Conservation (phyloP, 495 filamentous ascomycete genomes). For the Aspergillus affinis region DNA sequence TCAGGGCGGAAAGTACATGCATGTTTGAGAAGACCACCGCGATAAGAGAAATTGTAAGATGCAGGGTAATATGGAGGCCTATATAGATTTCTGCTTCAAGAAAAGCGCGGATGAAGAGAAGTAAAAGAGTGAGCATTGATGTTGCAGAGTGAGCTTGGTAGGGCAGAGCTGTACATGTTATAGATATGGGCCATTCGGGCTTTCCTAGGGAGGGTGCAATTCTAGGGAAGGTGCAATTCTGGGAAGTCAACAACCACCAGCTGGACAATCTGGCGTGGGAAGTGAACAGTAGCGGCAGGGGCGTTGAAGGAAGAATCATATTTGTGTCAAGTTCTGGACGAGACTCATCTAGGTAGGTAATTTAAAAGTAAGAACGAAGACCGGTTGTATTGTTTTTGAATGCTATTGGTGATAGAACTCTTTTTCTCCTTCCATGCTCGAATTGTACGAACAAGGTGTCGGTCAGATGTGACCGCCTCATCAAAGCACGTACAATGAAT, state of each 20-base stretch:
- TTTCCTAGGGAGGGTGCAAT: not conserved
- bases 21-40: not conserved
- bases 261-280: not conserved
- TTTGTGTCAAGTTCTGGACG: not conserved
- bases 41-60: not conserved
- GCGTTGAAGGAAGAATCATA: not conserved
- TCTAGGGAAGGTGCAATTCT: not conserved
- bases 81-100: not conserved
- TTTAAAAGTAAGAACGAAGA: not conserved
- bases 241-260: not conserved
- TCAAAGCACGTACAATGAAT: not conserved
- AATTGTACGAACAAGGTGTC: not conserved
- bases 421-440: not conserved
- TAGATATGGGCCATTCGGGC: not conserved
- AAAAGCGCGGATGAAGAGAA: not conserved
- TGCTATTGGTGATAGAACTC: not conserved
- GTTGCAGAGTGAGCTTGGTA: not conserved
- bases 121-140: not conserved
- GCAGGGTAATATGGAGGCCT: not conserved
- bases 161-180: not conserved
- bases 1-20: not conserved
- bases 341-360: not conserved
- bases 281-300: not conserved
- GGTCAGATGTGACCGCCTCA: not conserved
- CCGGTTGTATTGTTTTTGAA: not conserved